Conservation (phyloP, 2,329 filamentous ascomycete genomes). For the Cladosporium sp. region DNA sequence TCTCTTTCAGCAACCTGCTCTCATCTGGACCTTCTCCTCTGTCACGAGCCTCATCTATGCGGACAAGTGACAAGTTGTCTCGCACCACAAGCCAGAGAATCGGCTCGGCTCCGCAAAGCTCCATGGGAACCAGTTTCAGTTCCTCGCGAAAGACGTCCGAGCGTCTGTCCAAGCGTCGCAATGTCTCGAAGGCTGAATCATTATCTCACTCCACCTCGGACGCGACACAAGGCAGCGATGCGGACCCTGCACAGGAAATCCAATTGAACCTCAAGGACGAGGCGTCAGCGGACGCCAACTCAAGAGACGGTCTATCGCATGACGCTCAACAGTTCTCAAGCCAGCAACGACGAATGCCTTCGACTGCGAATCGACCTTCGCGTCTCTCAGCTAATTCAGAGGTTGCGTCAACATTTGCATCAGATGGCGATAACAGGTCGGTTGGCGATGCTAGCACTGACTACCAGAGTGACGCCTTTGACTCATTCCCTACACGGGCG, state of each 20-base stretch:
- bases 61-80: conserved; percentile 23
- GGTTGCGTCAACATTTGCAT: conserved; percentile 61
- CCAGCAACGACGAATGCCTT: conserved; percentile 18
- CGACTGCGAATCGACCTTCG: conserved; percentile 24
- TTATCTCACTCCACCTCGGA: conserved; percentile 6
- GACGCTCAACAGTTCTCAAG: conserved; percentile 2
- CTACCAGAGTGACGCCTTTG: conserved; percentile 72
- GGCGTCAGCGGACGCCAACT: not conserved
- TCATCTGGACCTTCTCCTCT: conserved; percentile 32
- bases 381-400: conserved; percentile 55
- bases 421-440: conserved; percentile 63
- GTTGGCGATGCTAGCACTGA: conserved; percentile 75
- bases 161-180: conserved; percentile 34
- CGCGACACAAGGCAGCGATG: conserved; percentile 9
- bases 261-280: conserved; percentile 20
- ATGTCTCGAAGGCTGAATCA: conserved; percentile 29
- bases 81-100: conserved; percentile 24
- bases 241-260: conserved; percentile 18
- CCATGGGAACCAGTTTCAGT: conserved; percentile 36
- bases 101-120: conserved; percentile 29
- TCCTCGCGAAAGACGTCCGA: conserved; percentile 32
- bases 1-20: conserved; percentile 46
- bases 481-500: conserved; percentile 67
- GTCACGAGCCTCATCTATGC: conserved; percentile 24
- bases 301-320: not conserved